phyloP scores from a whole-genome alignment of 2,329 filamentous ascomycete species.

The Fusarium phyllophilum region DNA sequence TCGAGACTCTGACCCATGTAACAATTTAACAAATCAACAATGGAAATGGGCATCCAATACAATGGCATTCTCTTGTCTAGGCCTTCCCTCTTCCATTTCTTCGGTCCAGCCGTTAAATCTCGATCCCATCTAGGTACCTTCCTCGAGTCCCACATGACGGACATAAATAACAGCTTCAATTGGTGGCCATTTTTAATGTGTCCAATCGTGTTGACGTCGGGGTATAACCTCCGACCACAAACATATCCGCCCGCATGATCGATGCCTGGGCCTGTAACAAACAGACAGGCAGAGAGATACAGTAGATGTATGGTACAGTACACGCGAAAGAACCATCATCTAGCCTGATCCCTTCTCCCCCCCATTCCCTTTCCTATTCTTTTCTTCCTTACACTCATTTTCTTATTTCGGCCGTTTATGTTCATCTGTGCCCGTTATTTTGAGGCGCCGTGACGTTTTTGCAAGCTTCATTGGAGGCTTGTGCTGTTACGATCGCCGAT shows the following conservation, averaged over 20 bases:
- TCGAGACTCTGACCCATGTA: slow-evolving; percentile 14
- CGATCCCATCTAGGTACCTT: slow-evolving; percentile 24
- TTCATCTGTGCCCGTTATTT: slow-evolving; percentile 8
- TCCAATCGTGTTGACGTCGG: slow-evolving; percentile 17
- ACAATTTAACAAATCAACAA: neutral
- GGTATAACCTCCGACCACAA: slow-evolving; percentile 16
- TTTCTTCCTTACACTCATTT: neutral
- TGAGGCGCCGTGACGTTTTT: slow-evolving; percentile 3
- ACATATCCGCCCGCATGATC: slow-evolving; percentile 3
- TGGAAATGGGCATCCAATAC: neutral
- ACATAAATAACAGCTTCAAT: slow-evolving; percentile 1
- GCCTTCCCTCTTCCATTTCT: slow-evolving; percentile 1
- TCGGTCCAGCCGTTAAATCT: slow-evolving; percentile 25
- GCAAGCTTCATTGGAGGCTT: slow-evolving; percentile 21
- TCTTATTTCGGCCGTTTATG: neutral
- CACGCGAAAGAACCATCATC: neutral
- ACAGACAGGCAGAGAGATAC: neutral
- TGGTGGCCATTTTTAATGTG: neutral
- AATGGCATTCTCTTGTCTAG: neutral
- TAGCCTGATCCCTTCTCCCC: neutral
- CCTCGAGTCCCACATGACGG: slow-evolving; percentile 15
- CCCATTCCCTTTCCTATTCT: neutral
- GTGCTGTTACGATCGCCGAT: slow-evolving; percentile 18
- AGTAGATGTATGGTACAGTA: neutral
- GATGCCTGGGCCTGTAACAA: neutral